Conservation (phyloP, 495 filamentous ascomycete genomes). For the Trichoderma parareesei region DNA sequence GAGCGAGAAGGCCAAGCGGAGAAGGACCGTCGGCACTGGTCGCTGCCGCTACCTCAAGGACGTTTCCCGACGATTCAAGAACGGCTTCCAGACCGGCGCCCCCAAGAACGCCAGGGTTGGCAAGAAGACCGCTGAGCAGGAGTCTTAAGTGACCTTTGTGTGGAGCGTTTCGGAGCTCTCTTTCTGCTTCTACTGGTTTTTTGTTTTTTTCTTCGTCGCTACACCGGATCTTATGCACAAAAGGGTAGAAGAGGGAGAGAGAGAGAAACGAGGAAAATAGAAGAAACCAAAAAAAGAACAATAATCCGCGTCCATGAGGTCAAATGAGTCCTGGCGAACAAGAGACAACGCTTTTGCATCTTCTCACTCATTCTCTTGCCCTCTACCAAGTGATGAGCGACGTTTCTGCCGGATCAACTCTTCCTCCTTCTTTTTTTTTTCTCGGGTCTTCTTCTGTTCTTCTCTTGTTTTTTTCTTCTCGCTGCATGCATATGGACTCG, state of each 20-base stretch:
- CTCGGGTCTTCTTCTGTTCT: neutral
- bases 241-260: neutral
- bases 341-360: neutral
- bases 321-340: conserved; percentile 6
- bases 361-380: neutral
- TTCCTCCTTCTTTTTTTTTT: neutral
- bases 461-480: neutral
- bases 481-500: conserved; percentile 8
- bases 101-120: conserved; percentile 70
- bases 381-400: conserved; percentile 7
- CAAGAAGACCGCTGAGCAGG: conserved; percentile 8
- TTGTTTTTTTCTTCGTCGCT: conserved; percentile 3
- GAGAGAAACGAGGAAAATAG: neutral
- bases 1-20: conserved; percentile 98
- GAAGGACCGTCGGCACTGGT: conserved; percentile 97
- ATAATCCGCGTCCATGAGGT: neutral
- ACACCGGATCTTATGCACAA: conserved; percentile 1
- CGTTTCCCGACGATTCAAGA: conserved; percentile 83
- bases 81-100: conserved; percentile 86
- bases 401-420: neutral
- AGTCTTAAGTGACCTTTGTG: neutral
- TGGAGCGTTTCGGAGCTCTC: neutral
- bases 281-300: conserved; percentile 1
- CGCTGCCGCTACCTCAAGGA: conserved; percentile 86
- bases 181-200: neutral